Evolutionary conservation across 345 rosid species (phyloP), one percentile per base, ranked within the genome.

Genomic region (Eucalyptus melliodora): DNA sequence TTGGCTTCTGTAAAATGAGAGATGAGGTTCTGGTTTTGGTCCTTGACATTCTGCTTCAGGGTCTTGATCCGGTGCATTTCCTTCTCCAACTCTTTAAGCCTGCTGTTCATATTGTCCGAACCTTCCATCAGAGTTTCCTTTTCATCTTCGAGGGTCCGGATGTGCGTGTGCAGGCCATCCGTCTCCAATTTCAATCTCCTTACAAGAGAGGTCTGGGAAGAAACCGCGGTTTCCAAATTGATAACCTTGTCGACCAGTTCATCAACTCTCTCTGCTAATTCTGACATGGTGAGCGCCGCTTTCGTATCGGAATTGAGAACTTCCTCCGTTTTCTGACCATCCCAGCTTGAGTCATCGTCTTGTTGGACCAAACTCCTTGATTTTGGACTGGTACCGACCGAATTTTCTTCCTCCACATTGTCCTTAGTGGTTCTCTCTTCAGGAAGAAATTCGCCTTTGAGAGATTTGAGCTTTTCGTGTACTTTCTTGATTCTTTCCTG

Each of bases 181-280:
- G 97, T 92, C 85, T 96, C 97, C 69, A 95, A 92, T 91, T 92
- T 93, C 82, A 96, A 89, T 87, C 93, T 93, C 90, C 91, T 92
- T 47, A 97, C 94, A 91, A 93, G 86, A 77, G 98, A 94, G 77
- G 87, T 89, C 88, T 97, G 97, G 90, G 98, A 95, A 13, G 94
- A 93, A 40, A 95, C 94, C 14, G 89, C 91, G 19, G 93, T 92
- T 91, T 97, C 98, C 91, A 96, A 90, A 47, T 88, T 90, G 60
- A 93, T 95, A 55, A 97, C 96, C 90, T 93, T 96, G 9, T 96
- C 94, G n/a, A 95, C 98, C 88, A 97, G 96, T 88, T 94, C 95
- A 88, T 97, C 96, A 45, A 97, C 94, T 88, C 92, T 97, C 88
- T 95, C 98, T 2, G 93, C 98, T 86, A 97, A 90, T 88, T 95